Percentiles rank a stretch among this genome's conserved stretches.
These are phyloP conservation scores for Physcomitrium patens DNA, from an alignment of 225 moss, liverwort and hornwort species.

Conservation along the genomic window DNA sequence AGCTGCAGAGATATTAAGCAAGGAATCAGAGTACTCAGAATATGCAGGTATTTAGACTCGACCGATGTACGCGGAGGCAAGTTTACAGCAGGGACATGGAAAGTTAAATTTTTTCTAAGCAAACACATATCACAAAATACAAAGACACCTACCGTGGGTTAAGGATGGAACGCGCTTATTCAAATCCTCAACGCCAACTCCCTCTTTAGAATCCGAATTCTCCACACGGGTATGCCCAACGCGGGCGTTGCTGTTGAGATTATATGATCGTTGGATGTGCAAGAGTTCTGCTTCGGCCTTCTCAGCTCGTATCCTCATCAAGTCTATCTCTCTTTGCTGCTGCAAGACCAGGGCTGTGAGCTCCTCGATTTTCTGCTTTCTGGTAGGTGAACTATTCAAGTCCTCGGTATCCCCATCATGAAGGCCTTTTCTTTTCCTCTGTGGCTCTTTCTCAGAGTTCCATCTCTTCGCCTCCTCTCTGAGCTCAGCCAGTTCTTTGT, in stretches of 20 bases:
- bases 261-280: constrained; percentile 75
- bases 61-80: too few relatives aligned
- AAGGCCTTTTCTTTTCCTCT: constrained; percentile 48
- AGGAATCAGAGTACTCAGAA: too few relatives aligned
- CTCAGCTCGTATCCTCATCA: constrained; percentile 74
- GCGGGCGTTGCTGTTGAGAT: constrained; percentile 35
- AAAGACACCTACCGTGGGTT: constrained; percentile 32
- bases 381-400: constrained; percentile 43
- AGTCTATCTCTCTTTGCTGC: constrained; percentile 66
- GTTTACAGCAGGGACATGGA: too few relatives aligned
- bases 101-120: too few relatives aligned
- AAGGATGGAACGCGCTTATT: constrained; percentile 27
- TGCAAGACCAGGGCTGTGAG: constrained; percentile 61
- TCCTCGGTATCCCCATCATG: constrained; percentile 57
- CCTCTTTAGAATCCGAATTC: constrained; percentile 32
- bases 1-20: too few relatives aligned
- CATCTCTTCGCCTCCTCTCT: constrained; percentile 61
- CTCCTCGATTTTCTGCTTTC: constrained; percentile 65
- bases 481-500: constrained; percentile 54
- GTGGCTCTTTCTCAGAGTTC: constrained; percentile 39
- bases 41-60: too few relatives aligned
- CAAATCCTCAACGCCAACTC: constrained; percentile 21
- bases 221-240: constrained; percentile 31
- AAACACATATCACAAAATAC: too few relatives aligned
- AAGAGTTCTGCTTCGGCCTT: constrained; percentile 82